A percentile compares a stretch with the other conserved stretches of the same genome.
phyloP scores from a whole-genome alignment of 1,284 basidiomycete genomes.

The Puccinia polysora region DNA sequence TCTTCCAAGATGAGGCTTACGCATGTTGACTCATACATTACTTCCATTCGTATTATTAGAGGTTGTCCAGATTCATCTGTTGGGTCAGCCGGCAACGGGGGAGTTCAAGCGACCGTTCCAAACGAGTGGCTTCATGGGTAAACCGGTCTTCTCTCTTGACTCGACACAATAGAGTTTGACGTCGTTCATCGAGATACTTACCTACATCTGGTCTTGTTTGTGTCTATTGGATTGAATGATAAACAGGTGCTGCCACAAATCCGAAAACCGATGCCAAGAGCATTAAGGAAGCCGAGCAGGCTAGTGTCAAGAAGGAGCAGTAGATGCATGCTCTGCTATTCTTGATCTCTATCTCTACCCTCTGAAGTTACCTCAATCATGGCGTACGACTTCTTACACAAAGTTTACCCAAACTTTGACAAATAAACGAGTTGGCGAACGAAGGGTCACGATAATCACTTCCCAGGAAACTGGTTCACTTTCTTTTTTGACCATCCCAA shows the following conservation, averaged over 20 bases:
- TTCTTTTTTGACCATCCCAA: too few relatives aligned
- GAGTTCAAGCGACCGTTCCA: conserved; percentile 40
- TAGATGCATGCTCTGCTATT: too few relatives aligned
- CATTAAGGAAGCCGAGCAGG: conserved; percentile 43
- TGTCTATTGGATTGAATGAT: not conserved
- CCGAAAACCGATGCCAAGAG: conserved; percentile 42
- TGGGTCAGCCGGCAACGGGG: conserved; percentile 35
- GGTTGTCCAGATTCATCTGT: conserved; percentile 38
- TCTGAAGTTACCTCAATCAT: not conserved
- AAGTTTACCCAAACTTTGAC: too few relatives aligned
- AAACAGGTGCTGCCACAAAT: conserved; percentile 32
- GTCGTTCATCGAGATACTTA: too few relatives aligned
- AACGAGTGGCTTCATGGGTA: conserved; percentile 42
- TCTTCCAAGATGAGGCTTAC: too few relatives aligned
- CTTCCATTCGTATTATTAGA: conserved; percentile 9
- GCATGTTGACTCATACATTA: not conserved
- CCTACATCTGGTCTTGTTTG: not conserved
- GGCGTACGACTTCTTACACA: too few relatives aligned
- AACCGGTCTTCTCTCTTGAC: not conserved
- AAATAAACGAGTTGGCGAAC: too few relatives aligned
- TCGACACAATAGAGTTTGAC: not conserved
- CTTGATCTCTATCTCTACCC: not conserved
- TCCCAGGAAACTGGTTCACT: too few relatives aligned
- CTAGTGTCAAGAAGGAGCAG: conserved; percentile 38
- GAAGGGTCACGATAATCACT: too few relatives aligned